These are phyloP conservation scores for Aureobasidium leucospermi DNA, from an alignment of 2,329 filamentous ascomycete genomes.

Conservation along the genomic window DNA sequence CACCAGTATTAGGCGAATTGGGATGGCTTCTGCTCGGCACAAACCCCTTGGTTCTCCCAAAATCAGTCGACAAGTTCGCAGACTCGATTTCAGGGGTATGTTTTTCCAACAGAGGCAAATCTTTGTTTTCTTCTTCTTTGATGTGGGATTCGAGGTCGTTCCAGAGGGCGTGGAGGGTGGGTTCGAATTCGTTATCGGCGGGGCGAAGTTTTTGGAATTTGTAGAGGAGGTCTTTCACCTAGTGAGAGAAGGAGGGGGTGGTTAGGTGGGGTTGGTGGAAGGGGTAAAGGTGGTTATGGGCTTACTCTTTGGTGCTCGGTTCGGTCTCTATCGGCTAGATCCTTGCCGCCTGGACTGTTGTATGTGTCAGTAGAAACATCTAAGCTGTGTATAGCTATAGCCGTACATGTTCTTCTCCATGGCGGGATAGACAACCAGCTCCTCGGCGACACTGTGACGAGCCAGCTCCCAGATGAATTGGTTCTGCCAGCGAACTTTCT, in stretches of 20 bases:
- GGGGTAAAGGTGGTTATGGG: not conserved
- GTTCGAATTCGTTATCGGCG: slow-evolving; percentile 9
- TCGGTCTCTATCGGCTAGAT: slow-evolving; percentile 27
- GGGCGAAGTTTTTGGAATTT: slow-evolving; percentile 13
- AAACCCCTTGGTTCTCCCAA: slow-evolving; percentile 14
- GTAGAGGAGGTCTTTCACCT: slow-evolving; percentile 19
- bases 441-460: slow-evolving; percentile 45
- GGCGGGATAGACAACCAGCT: slow-evolving; percentile 34
- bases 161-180: slow-evolving; percentile 14
- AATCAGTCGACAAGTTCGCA: slow-evolving; percentile 1
- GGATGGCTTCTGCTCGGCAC: slow-evolving; percentile 15
- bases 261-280: not conserved
- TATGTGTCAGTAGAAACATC: not conserved
- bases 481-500: slow-evolving; percentile 40
- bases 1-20: slow-evolving; percentile 20
- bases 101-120: slow-evolving; percentile 16
- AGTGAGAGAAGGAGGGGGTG: too few relatives aligned
- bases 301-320: slow-evolving; percentile 27
- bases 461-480: slow-evolving; percentile 48
- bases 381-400: not conserved
- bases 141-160: slow-evolving; percentile 14
- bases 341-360: slow-evolving; percentile 19
- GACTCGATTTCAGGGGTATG: slow-evolving; percentile 8
- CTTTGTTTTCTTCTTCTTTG: slow-evolving; percentile 15
- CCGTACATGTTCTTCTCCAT: slow-evolving; percentile 26